Base-by-base conservation (phyloP, 441 rosid genomes). In the Raphanus hybrid region DNA sequence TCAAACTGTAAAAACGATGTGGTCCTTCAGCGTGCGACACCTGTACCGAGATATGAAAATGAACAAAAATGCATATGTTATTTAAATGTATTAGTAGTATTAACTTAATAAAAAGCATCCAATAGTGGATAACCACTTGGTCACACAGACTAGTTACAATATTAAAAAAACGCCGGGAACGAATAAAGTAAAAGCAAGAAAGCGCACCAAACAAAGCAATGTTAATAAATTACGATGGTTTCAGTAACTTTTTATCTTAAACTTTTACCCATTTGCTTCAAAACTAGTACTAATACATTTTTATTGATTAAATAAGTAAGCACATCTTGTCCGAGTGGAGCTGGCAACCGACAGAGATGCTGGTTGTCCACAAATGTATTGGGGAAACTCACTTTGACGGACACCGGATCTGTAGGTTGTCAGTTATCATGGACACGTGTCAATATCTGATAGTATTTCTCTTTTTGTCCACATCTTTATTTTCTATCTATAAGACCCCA, bases 261-360 rank as follows among this genome's bases (percentile, higher is more conserved):
- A 29, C 39, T 29, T 61, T 61, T 8, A 10, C 32, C 14, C 29
- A 35, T 63, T 63, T 35, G 15, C n/a, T 63, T 62, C 43, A 60
- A 4, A 12, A 27, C 11, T 58, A 50, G 57, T 50, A 50, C 20
- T 50, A 50, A 58, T 55, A 8, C 52, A 45, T 55, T 3, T 23
- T 6, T 12, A 11, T 59, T 35, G 57, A 43, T 43, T 14, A 32
- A 60, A 60, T 20, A 20, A 27, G 5, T 52, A 23, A 16, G 37
- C 61, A 45, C 9, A 61, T 61, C 20, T 80, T 83, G 96, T 86
- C 93, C 57, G 85, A 18, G 83, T 52, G 81, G 58, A 83, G 88
- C 89, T 88, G 91, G 96, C 90, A 91, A 86, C 90, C 91, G 93
- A 91, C 95, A 87, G 75, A 70, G 73, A 60, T 87, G 93, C 85